phyloP scores from a whole-genome alignment of 176 grass and related monocot genomes.

The Bothriochloa decipiens region DNA sequence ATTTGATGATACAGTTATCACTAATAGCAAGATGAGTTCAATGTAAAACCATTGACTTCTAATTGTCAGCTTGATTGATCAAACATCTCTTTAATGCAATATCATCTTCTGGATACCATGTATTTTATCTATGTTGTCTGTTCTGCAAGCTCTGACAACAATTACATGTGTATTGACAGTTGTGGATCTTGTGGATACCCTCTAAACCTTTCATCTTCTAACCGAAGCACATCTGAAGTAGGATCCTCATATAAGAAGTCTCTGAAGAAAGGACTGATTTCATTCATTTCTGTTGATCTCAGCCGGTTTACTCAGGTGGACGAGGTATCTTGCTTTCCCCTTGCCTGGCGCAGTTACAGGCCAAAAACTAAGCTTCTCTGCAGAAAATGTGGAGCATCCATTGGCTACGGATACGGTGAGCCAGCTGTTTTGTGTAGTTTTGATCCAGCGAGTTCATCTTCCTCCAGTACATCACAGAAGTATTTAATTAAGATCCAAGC shows the following conservation, averaged over 20 bases:
- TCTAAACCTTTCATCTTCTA: slow-evolving; percentile 68
- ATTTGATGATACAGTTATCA: slow-evolving; percentile 20
- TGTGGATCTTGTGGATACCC: slow-evolving; percentile 68
- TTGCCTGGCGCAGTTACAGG: slow-evolving; percentile 52
- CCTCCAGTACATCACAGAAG: slow-evolving; percentile 51
- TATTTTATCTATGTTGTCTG: not conserved
- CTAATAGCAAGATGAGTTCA: not conserved
- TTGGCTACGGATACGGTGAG: slow-evolving; percentile 62
- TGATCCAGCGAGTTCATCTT: slow-evolving; percentile 55
- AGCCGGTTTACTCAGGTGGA: slow-evolving; percentile 72
- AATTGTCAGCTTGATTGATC: not conserved
- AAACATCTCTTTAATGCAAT: not conserved
- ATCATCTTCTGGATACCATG: not conserved
- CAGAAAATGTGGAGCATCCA: slow-evolving; percentile 59
- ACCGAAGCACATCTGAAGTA: slow-evolving; percentile 60
- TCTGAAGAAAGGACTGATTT: slow-evolving; percentile 63
- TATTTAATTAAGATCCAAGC: slow-evolving; percentile 72
- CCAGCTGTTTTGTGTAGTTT: slow-evolving; percentile 66
- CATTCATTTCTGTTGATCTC: slow-evolving; percentile 63
- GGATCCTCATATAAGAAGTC: slow-evolving; percentile 57
- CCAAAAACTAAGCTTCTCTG: slow-evolving; percentile 77
- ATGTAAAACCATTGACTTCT: slow-evolving; percentile 1
- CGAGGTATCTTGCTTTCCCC: slow-evolving; percentile 56
- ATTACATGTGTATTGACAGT: slow-evolving; percentile 48
- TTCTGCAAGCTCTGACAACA: slow-evolving; percentile 16